Conservation (phyloP, 148 eudicot species). For the Camellia sinensis region DNA sequence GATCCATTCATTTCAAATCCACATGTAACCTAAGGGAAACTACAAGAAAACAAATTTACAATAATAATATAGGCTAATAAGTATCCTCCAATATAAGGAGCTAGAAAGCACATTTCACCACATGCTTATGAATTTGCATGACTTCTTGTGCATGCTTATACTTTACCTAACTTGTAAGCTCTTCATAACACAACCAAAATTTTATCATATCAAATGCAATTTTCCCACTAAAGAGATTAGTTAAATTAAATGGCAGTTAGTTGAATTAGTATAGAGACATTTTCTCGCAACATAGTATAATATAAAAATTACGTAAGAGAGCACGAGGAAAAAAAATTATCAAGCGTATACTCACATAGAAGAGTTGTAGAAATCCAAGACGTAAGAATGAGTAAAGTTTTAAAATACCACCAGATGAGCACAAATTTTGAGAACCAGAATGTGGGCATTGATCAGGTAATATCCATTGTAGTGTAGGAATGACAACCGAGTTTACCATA, state of each 20-base stretch:
- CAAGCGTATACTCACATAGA: neutral
- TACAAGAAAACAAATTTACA: too few relatives aligned
- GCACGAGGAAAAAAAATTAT: neutral
- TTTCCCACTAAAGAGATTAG: neutral
- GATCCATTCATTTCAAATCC: too few relatives aligned
- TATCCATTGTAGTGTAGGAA: conserved; percentile 50
- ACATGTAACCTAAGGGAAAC: too few relatives aligned
- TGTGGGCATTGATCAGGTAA: conserved; percentile 67
- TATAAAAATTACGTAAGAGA: neutral
- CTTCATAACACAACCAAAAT: neutral
- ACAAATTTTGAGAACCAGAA: neutral
- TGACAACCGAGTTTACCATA: conserved; percentile 40
- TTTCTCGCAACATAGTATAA: neutral
- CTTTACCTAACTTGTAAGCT: neutral
- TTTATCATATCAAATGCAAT: neutral
- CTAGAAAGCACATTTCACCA: too few relatives aligned
- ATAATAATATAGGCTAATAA: too few relatives aligned
- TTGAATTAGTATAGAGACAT: neutral
- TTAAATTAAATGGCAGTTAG: neutral
- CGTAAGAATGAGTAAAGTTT: conserved; percentile 49
- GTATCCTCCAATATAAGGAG: too few relatives aligned
- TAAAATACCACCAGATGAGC: conserved; percentile 21
- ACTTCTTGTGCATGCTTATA: neutral
- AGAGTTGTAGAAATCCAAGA: conserved; percentile 50
- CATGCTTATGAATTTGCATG: neutral